These are phyloP conservation scores for Kondoa malvinella DNA, from an alignment of 768 basidiomycete species.

Conservation along the genomic window DNA sequence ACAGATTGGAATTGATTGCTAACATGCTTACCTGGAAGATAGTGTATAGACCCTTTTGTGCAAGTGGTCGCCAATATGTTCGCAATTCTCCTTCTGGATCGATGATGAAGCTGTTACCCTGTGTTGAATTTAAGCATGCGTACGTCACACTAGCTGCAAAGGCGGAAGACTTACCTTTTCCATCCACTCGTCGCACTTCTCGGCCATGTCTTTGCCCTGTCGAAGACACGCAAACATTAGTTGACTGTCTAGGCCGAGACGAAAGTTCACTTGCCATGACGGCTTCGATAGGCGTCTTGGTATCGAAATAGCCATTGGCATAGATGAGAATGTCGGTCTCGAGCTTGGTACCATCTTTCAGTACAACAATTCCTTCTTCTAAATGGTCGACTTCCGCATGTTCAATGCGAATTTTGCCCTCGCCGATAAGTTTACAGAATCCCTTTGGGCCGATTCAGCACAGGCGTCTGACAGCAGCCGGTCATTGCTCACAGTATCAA, in stretches of 20 bases:
- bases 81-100: background rate
- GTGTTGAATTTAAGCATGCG: no score
- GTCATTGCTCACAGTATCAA: no score
- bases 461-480: no score
- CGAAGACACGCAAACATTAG: no score
- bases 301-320: background rate
- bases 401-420: background rate
- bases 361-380: background rate
- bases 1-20: no score
- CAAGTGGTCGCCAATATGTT: background rate
- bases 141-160: no score
- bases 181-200: conserved; percentile 6
- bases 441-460: no score
- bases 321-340: background rate
- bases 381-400: background rate
- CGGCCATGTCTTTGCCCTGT: background rate
- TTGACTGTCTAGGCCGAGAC: background rate
- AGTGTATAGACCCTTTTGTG: background rate
- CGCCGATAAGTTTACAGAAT: background rate
- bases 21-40: no score
- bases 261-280: background rate
- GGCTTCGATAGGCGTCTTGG: conserved; percentile 2
- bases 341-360: background rate
- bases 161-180: no score
- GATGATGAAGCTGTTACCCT: background rate